Evolutionary conservation across 805 yeast species (phyloP).

Genomic region (Lipomyces yamadae): DNA sequence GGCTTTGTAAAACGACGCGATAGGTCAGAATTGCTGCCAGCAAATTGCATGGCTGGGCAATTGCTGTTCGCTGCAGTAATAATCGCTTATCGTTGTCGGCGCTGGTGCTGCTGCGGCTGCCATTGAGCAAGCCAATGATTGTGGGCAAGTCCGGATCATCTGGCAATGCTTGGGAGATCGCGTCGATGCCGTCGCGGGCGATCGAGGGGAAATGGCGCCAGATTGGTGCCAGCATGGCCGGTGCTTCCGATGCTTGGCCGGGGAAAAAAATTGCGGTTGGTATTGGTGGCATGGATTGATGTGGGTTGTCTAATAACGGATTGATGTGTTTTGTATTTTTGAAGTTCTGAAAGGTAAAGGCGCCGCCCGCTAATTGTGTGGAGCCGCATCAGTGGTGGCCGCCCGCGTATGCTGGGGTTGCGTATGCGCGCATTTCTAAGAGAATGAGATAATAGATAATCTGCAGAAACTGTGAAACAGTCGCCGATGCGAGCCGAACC

Average conservation of each 20-base stretch:
- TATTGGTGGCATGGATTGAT: not conserved
- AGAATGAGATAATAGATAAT: too few species aligned
- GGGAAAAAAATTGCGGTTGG: constrained; percentile 10
- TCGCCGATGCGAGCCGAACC: too few species aligned
- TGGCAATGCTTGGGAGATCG: constrained; percentile 8
- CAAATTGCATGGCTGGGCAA: constrained; percentile 33
- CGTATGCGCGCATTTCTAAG: too few species aligned
- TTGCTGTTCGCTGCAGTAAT: constrained; percentile 22
- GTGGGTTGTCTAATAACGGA: not conserved
- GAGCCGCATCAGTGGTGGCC: too few species aligned
- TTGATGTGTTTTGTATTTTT: too few species aligned
- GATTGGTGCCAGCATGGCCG: constrained; percentile 25
- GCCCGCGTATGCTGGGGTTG: too few species aligned
- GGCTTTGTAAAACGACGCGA: not conserved
- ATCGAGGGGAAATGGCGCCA: constrained; percentile 10
- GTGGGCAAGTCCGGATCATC: constrained; percentile 2
- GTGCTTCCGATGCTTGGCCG: constrained; percentile 26
- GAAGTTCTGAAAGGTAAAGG: too few species aligned
- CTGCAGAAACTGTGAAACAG: too few species aligned
- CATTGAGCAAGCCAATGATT: not conserved
- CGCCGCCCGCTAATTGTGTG: too few species aligned
- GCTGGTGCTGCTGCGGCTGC: too few species aligned
- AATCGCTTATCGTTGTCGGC: constrained; percentile 6
- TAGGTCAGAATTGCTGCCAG: constrained; percentile 19
- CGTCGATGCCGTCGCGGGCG: constrained; percentile 5